A percentile compares a stretch with the other conserved stretches of the same genome.
phyloP scores from a whole-genome alignment of 805 yeast genomes.

The Saturnispora saitoi region DNA sequence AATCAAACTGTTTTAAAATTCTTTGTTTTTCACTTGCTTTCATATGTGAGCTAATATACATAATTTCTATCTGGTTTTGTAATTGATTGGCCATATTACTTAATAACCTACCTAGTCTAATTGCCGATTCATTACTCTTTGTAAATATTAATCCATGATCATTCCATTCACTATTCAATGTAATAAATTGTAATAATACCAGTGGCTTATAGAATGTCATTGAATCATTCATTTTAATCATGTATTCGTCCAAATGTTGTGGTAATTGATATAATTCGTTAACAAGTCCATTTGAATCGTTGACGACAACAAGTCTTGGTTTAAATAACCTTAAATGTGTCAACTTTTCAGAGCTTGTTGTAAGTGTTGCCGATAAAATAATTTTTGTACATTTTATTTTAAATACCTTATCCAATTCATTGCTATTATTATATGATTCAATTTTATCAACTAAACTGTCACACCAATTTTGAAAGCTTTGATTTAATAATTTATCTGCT shows the following conservation, averaged over 20 bases:
- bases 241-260: constrained; percentile 31
- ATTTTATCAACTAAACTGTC: constrained; percentile 38
- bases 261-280: constrained; percentile 59
- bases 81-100: constrained; percentile 29
- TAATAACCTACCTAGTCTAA: constrained; percentile 64
- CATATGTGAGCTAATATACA: constrained; percentile 52
- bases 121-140: constrained; percentile 76
- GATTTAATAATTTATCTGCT: constrained; percentile 76
- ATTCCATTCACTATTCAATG: constrained; percentile 26
- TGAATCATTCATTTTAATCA: constrained; percentile 24
- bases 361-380: constrained; percentile 86
- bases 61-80: constrained; percentile 21
- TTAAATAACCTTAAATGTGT: constrained; percentile 57
- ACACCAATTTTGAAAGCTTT: constrained; percentile 92
- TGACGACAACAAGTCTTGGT: constrained; percentile 72
- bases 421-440: constrained; percentile 22
- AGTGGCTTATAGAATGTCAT: constrained; percentile 58
- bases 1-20: constrained; percentile 51
- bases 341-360: constrained; percentile 85
- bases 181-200: constrained; percentile 44
- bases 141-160: constrained; percentile 52
- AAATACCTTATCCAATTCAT: constrained; percentile 31
- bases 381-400: constrained; percentile 44
- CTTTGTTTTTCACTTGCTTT: constrained; percentile 45
- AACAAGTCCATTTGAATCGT: constrained; percentile 36